Conservation (phyloP, 768 basidiomycete genomes). For the Pholiota molesta region DNA sequence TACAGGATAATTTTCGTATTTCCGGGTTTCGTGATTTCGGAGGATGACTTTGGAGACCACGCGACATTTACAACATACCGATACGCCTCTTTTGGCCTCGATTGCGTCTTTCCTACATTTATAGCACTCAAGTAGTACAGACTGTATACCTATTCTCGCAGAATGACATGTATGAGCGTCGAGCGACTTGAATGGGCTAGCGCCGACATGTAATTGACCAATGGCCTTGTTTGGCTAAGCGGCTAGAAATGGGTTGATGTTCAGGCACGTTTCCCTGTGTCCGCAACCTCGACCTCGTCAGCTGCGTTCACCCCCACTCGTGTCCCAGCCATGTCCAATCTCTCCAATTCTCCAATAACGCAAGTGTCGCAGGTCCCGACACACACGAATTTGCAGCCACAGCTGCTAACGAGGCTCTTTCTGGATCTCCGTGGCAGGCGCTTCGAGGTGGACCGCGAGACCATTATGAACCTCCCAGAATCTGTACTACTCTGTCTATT, state of each 20-base stretch:
- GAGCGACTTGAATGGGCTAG: not conserved
- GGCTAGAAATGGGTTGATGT: conserved; percentile 19
- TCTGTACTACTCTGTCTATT: conserved; percentile 95
- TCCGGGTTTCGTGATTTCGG: conserved; percentile 14
- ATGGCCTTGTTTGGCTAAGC: conserved; percentile 28
- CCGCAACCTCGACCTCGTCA: conserved; percentile 13
- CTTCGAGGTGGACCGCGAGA: conserved; percentile 96
- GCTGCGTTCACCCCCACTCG: conserved; percentile 5
- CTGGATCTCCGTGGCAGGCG: conserved; percentile 91
- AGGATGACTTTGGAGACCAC: conserved; percentile 8
- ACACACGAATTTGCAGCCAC: conserved; percentile 78
- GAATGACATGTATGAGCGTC: not conserved
- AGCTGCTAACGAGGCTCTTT: conserved; percentile 84
- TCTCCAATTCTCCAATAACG: conserved; percentile 55
- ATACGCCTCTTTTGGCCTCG: conserved; percentile 3
- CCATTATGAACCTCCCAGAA: conserved; percentile 98
- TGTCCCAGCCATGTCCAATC: conserved; percentile 37
- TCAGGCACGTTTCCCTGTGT: conserved; percentile 20
- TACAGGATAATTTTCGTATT: conserved; percentile 13
- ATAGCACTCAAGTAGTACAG: conserved; percentile 11
- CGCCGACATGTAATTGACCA: not conserved
- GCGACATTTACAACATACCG: conserved; percentile 11
- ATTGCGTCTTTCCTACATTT: conserved; percentile 11
- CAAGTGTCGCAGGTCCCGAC: conserved; percentile 67
- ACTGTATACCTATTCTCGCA: conserved; percentile 7